Evolutionary conservation across 352 stramenopile species (phyloP).

Genomic region (Pythium biforme): DNA sequence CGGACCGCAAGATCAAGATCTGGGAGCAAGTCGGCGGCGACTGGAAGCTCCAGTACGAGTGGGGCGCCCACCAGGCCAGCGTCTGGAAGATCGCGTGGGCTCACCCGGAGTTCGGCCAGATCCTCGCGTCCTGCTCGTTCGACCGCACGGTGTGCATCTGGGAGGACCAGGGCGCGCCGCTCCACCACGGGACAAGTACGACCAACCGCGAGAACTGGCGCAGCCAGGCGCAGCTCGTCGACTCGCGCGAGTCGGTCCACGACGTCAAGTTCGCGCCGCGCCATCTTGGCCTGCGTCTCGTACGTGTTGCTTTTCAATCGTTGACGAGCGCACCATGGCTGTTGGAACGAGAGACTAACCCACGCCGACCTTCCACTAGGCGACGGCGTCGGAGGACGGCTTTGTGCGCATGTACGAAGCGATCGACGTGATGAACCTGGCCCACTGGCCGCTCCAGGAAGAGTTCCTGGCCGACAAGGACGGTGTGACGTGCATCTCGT

Average conservation of each 20-base stretch:
- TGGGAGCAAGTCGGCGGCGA: conserved; percentile 84
- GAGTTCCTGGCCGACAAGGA: conserved; percentile 83
- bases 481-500: conserved; percentile 92
- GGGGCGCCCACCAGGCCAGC: conserved; percentile 86
- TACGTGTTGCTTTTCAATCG: conserved; percentile 36
- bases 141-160: conserved; percentile 94
- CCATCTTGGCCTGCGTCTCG: conserved; percentile 90
- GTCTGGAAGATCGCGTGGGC: conserved; percentile 95
- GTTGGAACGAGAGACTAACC: too few species aligned
- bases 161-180: conserved; percentile 87
- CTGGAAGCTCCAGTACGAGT: conserved; percentile 88
- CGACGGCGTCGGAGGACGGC: conserved; percentile 93
- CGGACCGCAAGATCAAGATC: conserved; percentile 92
- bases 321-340: too few species aligned
- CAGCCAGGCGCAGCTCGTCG: conserved; percentile 87
- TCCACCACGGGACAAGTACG: conserved; percentile 29
- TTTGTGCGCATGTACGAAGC: conserved; percentile 95
- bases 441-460: conserved; percentile 92
- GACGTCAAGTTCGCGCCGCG: conserved; percentile 95
- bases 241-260: conserved; percentile 92
- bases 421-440: conserved; percentile 95
- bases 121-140: conserved; percentile 93
- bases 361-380: conserved; percentile 45
- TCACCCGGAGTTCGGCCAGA: conserved; percentile 95
- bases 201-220: conserved; percentile 67